Base-by-base conservation (phyloP, 2,329 filamentous ascomycete species). In the Exophiala calicioides region DNA sequence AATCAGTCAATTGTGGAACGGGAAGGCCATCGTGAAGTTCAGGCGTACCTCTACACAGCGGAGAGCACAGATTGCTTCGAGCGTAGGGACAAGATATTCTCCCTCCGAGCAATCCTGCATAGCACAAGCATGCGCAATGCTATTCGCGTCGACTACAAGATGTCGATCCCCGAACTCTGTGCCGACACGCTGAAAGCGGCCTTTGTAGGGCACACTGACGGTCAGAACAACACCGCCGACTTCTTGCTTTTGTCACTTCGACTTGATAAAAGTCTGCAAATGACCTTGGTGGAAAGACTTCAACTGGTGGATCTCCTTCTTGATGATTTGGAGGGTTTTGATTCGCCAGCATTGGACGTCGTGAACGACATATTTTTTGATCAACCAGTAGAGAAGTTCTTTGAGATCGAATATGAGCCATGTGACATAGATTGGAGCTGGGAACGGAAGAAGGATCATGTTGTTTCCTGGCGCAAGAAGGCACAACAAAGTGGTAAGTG, bases 401-500 rank as follows among this genome's bases (percentile, higher is more conserved):
- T 35, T 20, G 33, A 5, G 19, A 23, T 35, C 33, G 33, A 35
- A 9, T 35, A 35, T 21, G 33, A 23, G 10, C 18, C 18, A 6
- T 23, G 15, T 7, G 33, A 35, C 18, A 5, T 13, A 21, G 33
- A 35, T 1, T 35, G 33, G 33, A 23, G 18, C 9, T 35, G 33
- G 33, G 33, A 23, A n/a, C 18, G 16, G 19, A 21, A 35, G 33
- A 35, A 16, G 15, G 33, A 35, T 21, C 33, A 35, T n/a, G 33
- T 35, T 13, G 19, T 35, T 23, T 35, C 33, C 19, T 35, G 33
- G 33, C 19, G 33, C 33, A 21, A 35, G 19, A 35, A 35, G 33
- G 33, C 33, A 8, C 18, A 13, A 5, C 33, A 13, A 9, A 35
- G 13, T 6, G 33, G 33, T 12, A 35, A 21, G 33, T 35, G 33